These are phyloP conservation scores for Cucumis hystrix DNA, from an alignment of 306 rosid genomes.

Conservation along the genomic window DNA sequence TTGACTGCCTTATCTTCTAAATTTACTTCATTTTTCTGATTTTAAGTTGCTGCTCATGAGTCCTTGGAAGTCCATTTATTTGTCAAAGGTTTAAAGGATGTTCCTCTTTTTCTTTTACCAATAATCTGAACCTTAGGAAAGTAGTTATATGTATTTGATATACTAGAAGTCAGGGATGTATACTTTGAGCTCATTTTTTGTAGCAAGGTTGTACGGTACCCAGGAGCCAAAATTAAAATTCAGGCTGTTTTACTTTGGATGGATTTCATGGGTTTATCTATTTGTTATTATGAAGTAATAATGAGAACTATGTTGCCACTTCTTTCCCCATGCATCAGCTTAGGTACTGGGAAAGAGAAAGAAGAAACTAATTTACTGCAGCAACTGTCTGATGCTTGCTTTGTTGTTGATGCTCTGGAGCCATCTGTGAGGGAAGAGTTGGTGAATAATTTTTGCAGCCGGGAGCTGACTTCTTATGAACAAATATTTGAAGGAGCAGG, in stretches of 20 bases:
- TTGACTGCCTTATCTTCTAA: not conserved
- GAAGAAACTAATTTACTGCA: constrained; percentile 84
- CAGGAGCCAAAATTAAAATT: not conserved
- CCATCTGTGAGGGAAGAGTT: constrained; percentile 96
- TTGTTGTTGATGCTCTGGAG: constrained; percentile 95
- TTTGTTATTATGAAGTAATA: not conserved
- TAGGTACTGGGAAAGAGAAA: constrained; percentile 98
- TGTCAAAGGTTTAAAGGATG: not conserved
- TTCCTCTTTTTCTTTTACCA: not conserved
- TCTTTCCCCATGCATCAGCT: constrained; percentile 48
- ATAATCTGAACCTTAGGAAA: not conserved
- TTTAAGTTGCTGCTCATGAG: not conserved
- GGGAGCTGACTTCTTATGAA: constrained; percentile 94
- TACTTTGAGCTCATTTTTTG: not conserved
- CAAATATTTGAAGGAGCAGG: constrained; percentile 99
- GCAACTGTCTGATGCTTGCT: constrained; percentile 93
- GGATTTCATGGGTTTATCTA: not conserved
- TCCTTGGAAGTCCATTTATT: not conserved
- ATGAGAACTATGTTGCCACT: not conserved
- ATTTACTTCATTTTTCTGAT: not conserved
- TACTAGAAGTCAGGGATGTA: not conserved
- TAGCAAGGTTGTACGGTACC: not conserved
- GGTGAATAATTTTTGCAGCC: constrained; percentile 85
- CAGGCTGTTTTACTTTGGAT: not conserved
- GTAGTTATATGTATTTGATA: not conserved